These are phyloP conservation scores for Hypomontagnella monticulosa DNA, from an alignment of 495 filamentous ascomycete genomes.

Conservation along the genomic window DNA sequence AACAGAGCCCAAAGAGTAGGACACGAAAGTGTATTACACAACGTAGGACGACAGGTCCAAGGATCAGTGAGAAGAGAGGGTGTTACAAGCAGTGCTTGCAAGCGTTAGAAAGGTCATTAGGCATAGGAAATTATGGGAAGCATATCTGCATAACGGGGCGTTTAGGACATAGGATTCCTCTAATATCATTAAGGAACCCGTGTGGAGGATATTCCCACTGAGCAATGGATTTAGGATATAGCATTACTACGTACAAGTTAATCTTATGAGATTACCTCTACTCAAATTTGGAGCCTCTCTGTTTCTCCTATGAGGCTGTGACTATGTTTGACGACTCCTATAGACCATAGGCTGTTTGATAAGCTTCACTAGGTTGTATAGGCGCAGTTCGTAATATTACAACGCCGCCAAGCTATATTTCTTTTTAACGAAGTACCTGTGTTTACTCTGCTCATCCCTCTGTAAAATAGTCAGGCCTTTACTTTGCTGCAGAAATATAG, in stretches of 20 bases:
- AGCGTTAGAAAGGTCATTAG: background rate
- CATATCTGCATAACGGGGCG: slow-evolving; percentile 34
- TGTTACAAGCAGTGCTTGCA: background rate
- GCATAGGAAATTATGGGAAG: background rate
- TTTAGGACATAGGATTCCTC: slow-evolving; percentile 6
- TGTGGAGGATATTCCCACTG: slow-evolving; percentile 38
- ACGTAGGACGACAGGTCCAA: background rate
- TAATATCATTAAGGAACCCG: slow-evolving; percentile 4
- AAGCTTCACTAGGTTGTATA: too few species aligned
- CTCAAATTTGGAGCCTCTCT: slow-evolving; percentile 1
- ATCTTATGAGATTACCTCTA: background rate
- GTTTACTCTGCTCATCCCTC: too few species aligned
- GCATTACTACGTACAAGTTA: background rate
- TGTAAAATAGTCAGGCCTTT: too few species aligned
- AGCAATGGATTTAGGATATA: slow-evolving; percentile 19
- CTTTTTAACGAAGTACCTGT: too few species aligned
- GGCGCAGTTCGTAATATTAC: too few species aligned
- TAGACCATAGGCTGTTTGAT: too few species aligned
- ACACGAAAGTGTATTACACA: too few species aligned
- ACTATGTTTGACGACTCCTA: background rate
- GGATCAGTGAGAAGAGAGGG: background rate
- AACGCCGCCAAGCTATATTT: too few species aligned
- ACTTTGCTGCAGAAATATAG: too few species aligned
- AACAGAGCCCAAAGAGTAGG: background rate
- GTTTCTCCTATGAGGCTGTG: background rate